These are phyloP conservation scores for Scedosporium boydii DNA, from an alignment of 2,329 filamentous ascomycete genomes.

Conservation along the genomic window DNA sequence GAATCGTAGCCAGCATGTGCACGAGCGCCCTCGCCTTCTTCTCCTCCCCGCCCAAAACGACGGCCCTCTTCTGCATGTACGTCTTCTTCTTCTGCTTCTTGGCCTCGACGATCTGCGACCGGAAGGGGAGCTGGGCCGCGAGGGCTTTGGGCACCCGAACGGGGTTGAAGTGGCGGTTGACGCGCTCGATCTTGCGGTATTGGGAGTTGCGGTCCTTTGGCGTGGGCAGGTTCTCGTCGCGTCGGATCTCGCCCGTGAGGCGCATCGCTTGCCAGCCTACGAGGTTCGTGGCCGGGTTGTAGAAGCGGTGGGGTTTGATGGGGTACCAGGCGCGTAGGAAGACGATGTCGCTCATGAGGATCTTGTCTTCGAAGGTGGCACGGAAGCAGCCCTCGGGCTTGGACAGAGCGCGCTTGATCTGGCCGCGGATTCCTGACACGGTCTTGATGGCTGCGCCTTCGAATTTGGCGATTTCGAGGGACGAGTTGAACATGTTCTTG, in stretches of 20 bases:
- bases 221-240: conserved; percentile 62
- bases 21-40: conserved; percentile 79
- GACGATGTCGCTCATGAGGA: conserved; percentile 91
- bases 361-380: conserved; percentile 97
- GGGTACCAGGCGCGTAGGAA: conserved; percentile 97
- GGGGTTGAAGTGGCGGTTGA: conserved; percentile 67
- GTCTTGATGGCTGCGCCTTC: conserved; percentile 94
- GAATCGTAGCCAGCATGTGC: conserved; percentile 83
- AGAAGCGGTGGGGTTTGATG: conserved; percentile 89
- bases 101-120: conserved; percentile 77
- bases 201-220: conserved; percentile 76
- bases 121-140: conserved; percentile 80
- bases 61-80: conserved; percentile 91
- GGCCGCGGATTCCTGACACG: conserved; percentile 87
- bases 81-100: conserved; percentile 71
- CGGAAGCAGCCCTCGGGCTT: conserved; percentile 95
- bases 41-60: conserved; percentile 80
- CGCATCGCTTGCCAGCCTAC: conserved; percentile 92
- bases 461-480: conserved; percentile 95
- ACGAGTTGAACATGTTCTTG: conserved; percentile 93
- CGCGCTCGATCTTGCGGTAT: conserved; percentile 63
- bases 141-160: conserved; percentile 69
- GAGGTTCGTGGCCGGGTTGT: conserved; percentile 91
- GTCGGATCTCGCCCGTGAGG: conserved; percentile 82
- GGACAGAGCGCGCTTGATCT: conserved; percentile 90